phyloP scores from a whole-genome alignment of 768 basidiomycete species.

The Tricholomella constricta region DNA sequence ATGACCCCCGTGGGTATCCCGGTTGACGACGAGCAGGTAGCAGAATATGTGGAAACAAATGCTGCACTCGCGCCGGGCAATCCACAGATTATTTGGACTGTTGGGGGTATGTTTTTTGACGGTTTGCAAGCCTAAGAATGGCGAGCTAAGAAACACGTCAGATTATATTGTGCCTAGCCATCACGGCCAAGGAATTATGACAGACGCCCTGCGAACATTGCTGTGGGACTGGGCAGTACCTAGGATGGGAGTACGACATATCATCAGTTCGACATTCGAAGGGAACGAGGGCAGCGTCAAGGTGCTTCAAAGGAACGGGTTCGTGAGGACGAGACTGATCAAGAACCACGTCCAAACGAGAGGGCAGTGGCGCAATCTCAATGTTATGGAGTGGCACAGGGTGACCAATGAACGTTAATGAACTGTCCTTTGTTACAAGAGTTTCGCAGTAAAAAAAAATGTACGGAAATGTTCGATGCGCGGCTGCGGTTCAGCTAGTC shows the following conservation, averaged over 20 bases:
- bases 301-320: constrained; percentile 72
- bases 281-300: constrained; percentile 62
- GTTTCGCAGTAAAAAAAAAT: not conserved
- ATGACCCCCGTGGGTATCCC: constrained; percentile 13
- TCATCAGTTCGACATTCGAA: constrained; percentile 45
- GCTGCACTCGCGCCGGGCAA: constrained; percentile 45
- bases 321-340: constrained; percentile 40
- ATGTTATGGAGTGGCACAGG: constrained; percentile 37
- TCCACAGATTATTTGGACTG: constrained; percentile 56
- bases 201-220: constrained; percentile 56
- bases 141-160: constrained; percentile 23
- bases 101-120: constrained; percentile 51
- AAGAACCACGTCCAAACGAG: constrained; percentile 39
- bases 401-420: not conserved
- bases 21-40: constrained; percentile 39
- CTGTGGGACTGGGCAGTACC: constrained; percentile 64
- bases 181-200: constrained; percentile 75
- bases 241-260: constrained; percentile 55
- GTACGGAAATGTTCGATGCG: too few species aligned
- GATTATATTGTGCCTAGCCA: constrained; percentile 63
- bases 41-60: constrained; percentile 42
- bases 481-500: too few species aligned
- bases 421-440: not conserved
- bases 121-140: not conserved
- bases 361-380: constrained; percentile 37